A percentile compares a stretch with the other conserved stretches of the same genome.
These are phyloP conservation scores for Venturia effusa DNA, from an alignment of 2,329 filamentous ascomycete genomes.

Conservation along the genomic window DNA sequence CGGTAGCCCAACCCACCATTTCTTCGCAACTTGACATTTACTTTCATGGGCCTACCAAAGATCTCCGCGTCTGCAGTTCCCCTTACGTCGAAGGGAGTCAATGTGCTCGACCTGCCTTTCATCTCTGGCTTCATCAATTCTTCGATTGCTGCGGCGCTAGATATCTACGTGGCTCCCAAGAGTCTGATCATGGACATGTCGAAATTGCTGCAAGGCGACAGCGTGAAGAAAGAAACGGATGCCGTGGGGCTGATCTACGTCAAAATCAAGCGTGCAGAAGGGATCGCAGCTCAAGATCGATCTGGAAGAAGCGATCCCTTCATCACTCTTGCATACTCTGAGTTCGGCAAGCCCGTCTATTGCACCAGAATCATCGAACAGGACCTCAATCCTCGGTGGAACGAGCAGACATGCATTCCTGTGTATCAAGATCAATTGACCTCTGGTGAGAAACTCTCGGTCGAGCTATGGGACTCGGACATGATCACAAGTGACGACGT, in stretches of 20 bases:
- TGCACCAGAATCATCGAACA: slow-evolving; percentile 54
- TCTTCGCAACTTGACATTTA: slow-evolving; percentile 62
- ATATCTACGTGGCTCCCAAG: slow-evolving; percentile 67
- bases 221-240: slow-evolving; percentile 65
- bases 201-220: slow-evolving; percentile 66
- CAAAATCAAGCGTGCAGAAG: slow-evolving; percentile 54
- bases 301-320: slow-evolving; percentile 59
- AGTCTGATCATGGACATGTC: slow-evolving; percentile 63
- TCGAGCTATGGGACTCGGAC: slow-evolving; percentile 70
- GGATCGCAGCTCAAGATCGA: slow-evolving; percentile 61
- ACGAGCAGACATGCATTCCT: slow-evolving; percentile 58
- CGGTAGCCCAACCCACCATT: slow-evolving; percentile 57
- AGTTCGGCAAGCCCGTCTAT: slow-evolving; percentile 60
- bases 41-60: slow-evolving; percentile 64
- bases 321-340: slow-evolving; percentile 63
- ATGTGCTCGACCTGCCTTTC: slow-evolving; percentile 65
- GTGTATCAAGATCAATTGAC: slow-evolving; percentile 62
- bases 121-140: slow-evolving; percentile 67
- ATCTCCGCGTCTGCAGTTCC: slow-evolving; percentile 61
- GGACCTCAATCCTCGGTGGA: slow-evolving; percentile 59
- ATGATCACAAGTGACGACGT: slow-evolving; percentile 63
- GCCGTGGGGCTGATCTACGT: slow-evolving; percentile 56
- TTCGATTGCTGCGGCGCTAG: slow-evolving; percentile 60
- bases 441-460: slow-evolving; percentile 55
- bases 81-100: slow-evolving; percentile 55